Conservation (phyloP, 2,329 filamentous ascomycete species). For the Lasiodiplodia sp. region DNA sequence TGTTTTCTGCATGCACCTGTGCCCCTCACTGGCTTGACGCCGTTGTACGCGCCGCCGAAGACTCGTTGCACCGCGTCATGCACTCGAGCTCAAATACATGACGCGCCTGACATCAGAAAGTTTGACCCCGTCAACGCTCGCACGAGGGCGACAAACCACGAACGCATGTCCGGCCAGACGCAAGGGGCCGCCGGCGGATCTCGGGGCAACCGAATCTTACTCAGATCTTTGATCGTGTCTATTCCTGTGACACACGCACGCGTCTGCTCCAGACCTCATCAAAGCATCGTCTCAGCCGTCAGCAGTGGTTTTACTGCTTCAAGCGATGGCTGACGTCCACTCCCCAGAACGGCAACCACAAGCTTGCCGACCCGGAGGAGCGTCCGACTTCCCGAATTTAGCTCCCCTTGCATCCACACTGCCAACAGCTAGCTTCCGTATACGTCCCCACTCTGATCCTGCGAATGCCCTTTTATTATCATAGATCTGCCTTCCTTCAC, state of each 20-base stretch:
- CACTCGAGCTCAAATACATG: slow-evolving; percentile 16
- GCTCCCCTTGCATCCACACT: slow-evolving; percentile 1
- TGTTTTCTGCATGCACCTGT: slow-evolving; percentile 6
- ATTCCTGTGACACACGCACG: slow-evolving; percentile 21
- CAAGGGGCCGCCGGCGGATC: slow-evolving; percentile 19
- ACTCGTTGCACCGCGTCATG: slow-evolving; percentile 5
- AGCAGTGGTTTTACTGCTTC: slow-evolving; percentile 3
- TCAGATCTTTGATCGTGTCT: slow-evolving; percentile 24
- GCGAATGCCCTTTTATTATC: slow-evolving; percentile 8
- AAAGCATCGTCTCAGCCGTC: slow-evolving; percentile 22
- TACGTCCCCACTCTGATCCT: background rate
- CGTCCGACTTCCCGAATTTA: slow-evolving; percentile 14
- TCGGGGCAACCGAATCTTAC: slow-evolving; percentile 24
- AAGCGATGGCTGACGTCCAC: slow-evolving; percentile 7
- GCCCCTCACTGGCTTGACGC: background rate
- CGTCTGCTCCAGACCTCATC: background rate
- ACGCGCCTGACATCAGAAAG: slow-evolving; percentile 22
- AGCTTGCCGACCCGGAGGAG: background rate
- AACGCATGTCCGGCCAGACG: slow-evolving; percentile 7
- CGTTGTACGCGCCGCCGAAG: slow-evolving; percentile 1
- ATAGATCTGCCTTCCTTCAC: slow-evolving; percentile 12
- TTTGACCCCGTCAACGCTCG: background rate
- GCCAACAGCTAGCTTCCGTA: background rate
- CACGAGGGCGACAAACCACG: slow-evolving; percentile 10
- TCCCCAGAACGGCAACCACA: slow-evolving; percentile 7